Conservation (phyloP, 108 stramenopile species). For the Cyclotella choctawhatcheeana region DNA sequence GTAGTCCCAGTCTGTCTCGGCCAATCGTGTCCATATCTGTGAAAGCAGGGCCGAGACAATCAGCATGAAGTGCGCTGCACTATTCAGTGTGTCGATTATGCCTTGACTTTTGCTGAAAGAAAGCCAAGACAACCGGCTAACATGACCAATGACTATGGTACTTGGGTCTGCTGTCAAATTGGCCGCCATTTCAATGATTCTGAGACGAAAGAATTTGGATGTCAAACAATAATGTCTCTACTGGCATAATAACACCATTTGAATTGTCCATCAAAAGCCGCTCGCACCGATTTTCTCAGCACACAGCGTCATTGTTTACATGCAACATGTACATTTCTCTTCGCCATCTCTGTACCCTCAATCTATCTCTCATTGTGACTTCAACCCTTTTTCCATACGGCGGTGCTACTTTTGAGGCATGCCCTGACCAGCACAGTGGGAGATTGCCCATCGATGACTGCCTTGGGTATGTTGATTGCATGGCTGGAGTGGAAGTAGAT, state of each 20-base stretch:
- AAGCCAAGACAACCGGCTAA: too few species aligned
- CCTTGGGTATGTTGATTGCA: constrained; percentile 2
- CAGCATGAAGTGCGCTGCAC: too few species aligned
- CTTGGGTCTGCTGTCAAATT: too few species aligned
- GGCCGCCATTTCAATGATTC: too few species aligned
- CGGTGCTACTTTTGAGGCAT: not conserved
- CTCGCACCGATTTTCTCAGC: not conserved
- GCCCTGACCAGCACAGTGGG: not conserved
- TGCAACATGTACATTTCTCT: constrained; percentile 1
- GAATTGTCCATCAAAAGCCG: not conserved
- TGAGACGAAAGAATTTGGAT: too few species aligned
- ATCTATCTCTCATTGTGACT: not conserved
- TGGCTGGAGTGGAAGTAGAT: not conserved
- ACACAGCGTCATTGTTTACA: not conserved
- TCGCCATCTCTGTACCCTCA: not conserved
- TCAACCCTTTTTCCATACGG: not conserved
- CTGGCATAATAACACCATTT: too few species aligned
- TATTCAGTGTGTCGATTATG: too few species aligned
- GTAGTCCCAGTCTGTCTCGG: not conserved
- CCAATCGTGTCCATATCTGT: too few species aligned
- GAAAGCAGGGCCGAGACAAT: too few species aligned
- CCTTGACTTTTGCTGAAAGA: too few species aligned
- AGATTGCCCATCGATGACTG: not conserved
- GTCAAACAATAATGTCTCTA: too few species aligned
- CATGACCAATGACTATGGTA: too few species aligned